Evolutionary conservation across 441 rosid species (phyloP).

Genomic region (Eutrema salsugineum): DNA sequence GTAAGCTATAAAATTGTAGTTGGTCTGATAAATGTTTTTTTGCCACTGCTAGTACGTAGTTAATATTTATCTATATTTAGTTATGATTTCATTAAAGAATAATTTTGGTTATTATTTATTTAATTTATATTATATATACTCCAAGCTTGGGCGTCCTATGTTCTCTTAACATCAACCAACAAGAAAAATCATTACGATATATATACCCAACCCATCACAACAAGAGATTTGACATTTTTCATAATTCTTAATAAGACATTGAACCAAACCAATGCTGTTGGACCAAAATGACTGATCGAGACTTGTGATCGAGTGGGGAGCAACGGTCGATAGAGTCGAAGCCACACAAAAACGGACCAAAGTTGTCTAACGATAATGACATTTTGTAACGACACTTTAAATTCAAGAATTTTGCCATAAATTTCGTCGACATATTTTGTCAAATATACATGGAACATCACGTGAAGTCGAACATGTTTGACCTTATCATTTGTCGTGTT

Average conservation of each 20-base stretch:
- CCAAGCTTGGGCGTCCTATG: not conserved
- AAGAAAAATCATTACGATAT: conserved; percentile 11
- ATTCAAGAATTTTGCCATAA: conserved; percentile 19
- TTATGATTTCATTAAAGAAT: not conserved
- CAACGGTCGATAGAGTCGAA: conserved; percentile 19
- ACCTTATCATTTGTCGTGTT: conserved; percentile 25
- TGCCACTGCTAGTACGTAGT: not conserved
- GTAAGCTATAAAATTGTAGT: not conserved
- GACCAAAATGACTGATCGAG: conserved; percentile 23
- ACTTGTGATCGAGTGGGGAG: conserved; percentile 21
- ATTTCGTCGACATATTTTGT: conserved; percentile 27
- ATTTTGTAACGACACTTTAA: conserved; percentile 9
- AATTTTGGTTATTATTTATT: not conserved
- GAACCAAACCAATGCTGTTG: conserved; percentile 25
- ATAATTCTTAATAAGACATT: conserved; percentile 12
- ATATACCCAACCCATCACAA: conserved; percentile 21
- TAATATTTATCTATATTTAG: not conserved
- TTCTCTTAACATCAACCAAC: conserved; percentile 18
- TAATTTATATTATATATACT: not conserved
- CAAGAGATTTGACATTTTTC: conserved; percentile 22
- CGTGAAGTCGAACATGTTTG: conserved; percentile 20
- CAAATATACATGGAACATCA: conserved; percentile 24
- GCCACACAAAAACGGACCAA: conserved; percentile 17
- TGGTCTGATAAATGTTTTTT: not conserved
- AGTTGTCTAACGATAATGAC: conserved; percentile 20